Evolutionary conservation across 2,329 filamentous ascomycete genomes (phyloP).

Genomic region (Ophiostoma himal-ulmi): DNA sequence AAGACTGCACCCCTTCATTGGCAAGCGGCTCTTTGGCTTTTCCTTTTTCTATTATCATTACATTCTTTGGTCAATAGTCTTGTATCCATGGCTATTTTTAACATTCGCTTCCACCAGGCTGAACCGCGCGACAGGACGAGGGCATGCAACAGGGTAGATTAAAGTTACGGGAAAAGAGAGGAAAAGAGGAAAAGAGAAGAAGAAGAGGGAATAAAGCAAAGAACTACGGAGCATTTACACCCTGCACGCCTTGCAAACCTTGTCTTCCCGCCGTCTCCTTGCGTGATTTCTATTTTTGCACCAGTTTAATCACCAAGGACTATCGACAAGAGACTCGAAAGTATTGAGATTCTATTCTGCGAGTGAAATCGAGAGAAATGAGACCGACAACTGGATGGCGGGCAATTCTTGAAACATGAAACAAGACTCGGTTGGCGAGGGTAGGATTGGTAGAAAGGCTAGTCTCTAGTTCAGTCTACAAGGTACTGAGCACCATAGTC

Average conservation of each 20-base stretch:
- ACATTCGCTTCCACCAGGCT: background rate
- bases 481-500: background rate
- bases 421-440: slow-evolving; percentile 6
- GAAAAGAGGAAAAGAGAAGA: background rate
- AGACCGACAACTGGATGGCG: slow-evolving; percentile 9
- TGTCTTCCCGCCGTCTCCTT: background rate
- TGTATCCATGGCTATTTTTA: slow-evolving; percentile 13
- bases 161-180: background rate
- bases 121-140: background rate
- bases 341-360: background rate
- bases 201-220: background rate
- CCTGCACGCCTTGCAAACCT: background rate
- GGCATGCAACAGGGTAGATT: background rate
- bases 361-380: background rate
- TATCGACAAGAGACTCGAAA: background rate
- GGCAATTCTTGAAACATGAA: slow-evolving; percentile 21
- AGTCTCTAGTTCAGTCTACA: background rate
- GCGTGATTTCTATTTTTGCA: slow-evolving; percentile 22
- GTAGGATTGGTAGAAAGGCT: background rate
- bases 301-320: slow-evolving; percentile 23
- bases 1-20: background rate
- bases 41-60: background rate
- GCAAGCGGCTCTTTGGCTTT: background rate
- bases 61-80: background rate
- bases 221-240: slow-evolving; percentile 12